Evolutionary conservation across 345 rosid genomes (phyloP).

Genomic region (Eucalyptus regnans): DNA sequence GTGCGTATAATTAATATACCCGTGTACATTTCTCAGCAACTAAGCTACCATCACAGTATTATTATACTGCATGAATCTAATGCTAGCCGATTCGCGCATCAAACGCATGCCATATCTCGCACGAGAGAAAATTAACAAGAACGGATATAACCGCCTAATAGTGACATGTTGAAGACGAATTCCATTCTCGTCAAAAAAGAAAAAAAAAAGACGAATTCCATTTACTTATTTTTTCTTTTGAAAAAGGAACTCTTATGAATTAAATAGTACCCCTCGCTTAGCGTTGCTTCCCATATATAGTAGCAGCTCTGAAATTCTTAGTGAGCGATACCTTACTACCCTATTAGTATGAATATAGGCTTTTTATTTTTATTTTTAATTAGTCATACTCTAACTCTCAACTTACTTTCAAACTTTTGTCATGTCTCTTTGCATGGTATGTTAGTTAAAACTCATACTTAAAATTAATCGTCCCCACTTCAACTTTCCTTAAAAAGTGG

Average conservation of each 20-base stretch:
- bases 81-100: background rate
- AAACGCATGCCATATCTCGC: background rate
- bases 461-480: too few relatives aligned
- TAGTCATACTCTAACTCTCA: too few relatives aligned
- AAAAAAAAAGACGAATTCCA: too few relatives aligned
- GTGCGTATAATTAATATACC: too few relatives aligned
- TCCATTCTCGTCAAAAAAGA: background rate
- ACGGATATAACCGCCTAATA: background rate
- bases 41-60: background rate
- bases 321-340: too few relatives aligned
- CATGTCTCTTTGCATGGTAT: too few relatives aligned
- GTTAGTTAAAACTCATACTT: too few relatives aligned
- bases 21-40: too few relatives aligned
- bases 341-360: too few relatives aligned
- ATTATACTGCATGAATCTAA: background rate
- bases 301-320: background rate
- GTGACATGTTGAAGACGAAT: background rate
- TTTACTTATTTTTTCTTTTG: background rate
- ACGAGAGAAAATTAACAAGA: background rate
- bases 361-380: too few relatives aligned
- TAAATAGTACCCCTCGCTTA: background rate
- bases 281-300: background rate
- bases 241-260: accelerated
- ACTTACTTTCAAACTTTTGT: too few relatives aligned
- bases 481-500: too few relatives aligned